Conservation (phyloP, 768 basidiomycete genomes). For the Podaxis rugospora region DNA sequence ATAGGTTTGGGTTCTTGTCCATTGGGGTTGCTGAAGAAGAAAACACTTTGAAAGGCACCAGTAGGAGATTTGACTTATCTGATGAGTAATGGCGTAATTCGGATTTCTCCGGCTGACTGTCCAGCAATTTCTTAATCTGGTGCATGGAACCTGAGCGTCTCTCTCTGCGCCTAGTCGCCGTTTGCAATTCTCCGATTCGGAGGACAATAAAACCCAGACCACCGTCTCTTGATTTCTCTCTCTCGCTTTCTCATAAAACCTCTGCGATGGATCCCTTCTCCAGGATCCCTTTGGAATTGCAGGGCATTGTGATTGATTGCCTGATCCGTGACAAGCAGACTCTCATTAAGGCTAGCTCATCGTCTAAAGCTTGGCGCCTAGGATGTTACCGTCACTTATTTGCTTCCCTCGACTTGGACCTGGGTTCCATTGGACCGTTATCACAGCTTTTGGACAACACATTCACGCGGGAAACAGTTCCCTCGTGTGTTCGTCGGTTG, state of each 20-base stretch:
- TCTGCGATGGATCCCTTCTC: not conserved
- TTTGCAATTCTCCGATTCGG: not conserved
- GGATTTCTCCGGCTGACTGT: constrained; percentile 2
- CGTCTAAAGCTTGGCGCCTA: constrained; percentile 21
- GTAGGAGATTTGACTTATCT: not conserved
- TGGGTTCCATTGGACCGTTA: constrained; percentile 15
- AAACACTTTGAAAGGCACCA: not conserved
- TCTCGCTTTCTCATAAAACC: not conserved
- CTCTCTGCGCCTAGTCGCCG: not conserved
- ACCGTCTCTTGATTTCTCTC: not conserved
- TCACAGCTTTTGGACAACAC: constrained; percentile 12
- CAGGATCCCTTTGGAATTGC: constrained; percentile 19
- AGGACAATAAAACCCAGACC: not conserved
- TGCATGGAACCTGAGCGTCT: not conserved
- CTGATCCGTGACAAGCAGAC: constrained; percentile 12
- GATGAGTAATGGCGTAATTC: constrained; percentile 17
- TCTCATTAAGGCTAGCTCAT: constrained; percentile 15
- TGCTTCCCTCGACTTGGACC: constrained; percentile 13
- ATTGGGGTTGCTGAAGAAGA: constrained; percentile 4
- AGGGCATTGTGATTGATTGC: constrained; percentile 20
- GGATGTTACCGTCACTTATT: constrained; percentile 19
- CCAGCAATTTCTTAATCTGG: not conserved
- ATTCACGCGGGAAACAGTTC: not conserved
- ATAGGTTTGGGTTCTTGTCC: constrained; percentile 20
- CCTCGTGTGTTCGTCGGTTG: not conserved